phyloP scores from a whole-genome alignment of 352 stramenopile genomes.

The Poterioochromonas sp. region DNA sequence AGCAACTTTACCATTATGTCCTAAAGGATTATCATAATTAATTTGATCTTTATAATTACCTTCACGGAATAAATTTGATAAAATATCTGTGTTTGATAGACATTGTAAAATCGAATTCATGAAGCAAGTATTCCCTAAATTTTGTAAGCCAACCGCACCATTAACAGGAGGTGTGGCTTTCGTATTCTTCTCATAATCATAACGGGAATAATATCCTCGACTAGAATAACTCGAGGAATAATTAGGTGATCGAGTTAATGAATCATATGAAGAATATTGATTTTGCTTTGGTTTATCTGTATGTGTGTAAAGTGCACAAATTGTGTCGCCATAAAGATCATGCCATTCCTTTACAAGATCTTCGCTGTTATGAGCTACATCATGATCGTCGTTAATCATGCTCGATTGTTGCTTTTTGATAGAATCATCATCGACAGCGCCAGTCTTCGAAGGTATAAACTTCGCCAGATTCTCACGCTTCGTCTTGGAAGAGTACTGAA shows the following conservation, averaged over 20 bases:
- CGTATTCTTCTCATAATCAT: not conserved
- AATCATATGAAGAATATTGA: conserved; percentile 15
- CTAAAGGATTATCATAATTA: conserved; percentile 91
- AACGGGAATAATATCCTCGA: not conserved
- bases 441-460: not conserved
- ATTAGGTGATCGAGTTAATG: no score
- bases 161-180: conserved; percentile 39
- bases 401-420: not conserved
- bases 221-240: conserved; percentile 33
- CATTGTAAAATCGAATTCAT: conserved; percentile 76
- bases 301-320: not conserved
- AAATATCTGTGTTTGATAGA: conserved; percentile 74
- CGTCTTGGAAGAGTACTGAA: not conserved
- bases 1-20: conserved; percentile 82
- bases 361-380: not conserved
- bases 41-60: conserved; percentile 62
- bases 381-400: not conserved
- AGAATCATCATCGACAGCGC: not conserved
- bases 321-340: conserved; percentile 7
- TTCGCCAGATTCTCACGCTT: not conserved
- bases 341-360: not conserved
- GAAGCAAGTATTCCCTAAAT: conserved; percentile 73
- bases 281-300: not conserved
- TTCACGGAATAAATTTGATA: conserved; percentile 89
- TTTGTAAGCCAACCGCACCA: conserved; percentile 62